Base-by-base conservation (phyloP, 345 rosid species). In the Clarkia xantiana region DNA sequence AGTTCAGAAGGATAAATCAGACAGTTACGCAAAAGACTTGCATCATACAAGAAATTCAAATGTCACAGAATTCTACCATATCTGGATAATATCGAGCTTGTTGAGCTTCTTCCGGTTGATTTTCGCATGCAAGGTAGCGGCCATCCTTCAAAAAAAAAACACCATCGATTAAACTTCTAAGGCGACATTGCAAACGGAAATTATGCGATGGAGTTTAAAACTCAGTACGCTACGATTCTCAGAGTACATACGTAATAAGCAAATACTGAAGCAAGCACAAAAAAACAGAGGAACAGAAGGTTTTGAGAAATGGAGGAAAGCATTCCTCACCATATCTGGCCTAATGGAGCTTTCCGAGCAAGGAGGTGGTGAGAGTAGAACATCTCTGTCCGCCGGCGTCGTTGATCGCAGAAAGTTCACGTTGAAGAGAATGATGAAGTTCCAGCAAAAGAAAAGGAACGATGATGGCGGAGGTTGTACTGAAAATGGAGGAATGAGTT, bases 331-430 rank as follows among this genome's bases (percentile, higher is more conserved):
- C 97, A 85, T 60, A 90, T 86, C 74, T 90, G 94, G 29, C 97
- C 94, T 9, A 90, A 74, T n/a, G 97, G 84, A 45, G 88, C 91
- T 68, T 90, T 90, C n/a, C 94, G 82, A 67, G 95, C 97, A 29
- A 90, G 81, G 23, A 90, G 91, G 66, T 90, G 91, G 62, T 84
- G 90, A 9, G 97, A 86, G 76, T 77, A 90, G 67, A 90, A 90
- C 97, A 90, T 90, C 44, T 46, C 36, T n/a, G 25, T 17, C 60
- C 6, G n/a, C n/a, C n/a, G n/a, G n/a, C n/a, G 18, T 47, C 19
- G 1, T 0, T 29, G 9, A 18, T 17, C 15, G 14, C 38, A 8
- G 57, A 14, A 40, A 22, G 18, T 42, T 49, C 38, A n/a, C n/a
- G n/a, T n/a, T n/a, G n/a, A 20, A 15, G 45, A 18, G 42, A 44